Evolutionary conservation across 202 grass and related monocot species (phyloP).

Genomic region (Eragrostis tef): DNA sequence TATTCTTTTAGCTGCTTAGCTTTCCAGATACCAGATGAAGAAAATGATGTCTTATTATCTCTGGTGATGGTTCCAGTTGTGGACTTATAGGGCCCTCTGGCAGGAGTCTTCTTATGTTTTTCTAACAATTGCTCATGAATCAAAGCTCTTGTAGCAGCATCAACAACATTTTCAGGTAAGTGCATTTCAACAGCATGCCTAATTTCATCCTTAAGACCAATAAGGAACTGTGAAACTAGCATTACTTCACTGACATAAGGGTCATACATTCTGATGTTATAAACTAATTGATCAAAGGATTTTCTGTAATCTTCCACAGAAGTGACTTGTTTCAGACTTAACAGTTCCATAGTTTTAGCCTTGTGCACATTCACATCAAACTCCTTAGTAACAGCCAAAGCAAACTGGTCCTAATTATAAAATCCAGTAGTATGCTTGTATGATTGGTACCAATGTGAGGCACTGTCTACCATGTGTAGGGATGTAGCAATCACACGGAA

Average conservation of each 20-base stretch:
- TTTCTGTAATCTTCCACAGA: neutral
- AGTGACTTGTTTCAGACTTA: neutral
- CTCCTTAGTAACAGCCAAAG: neutral
- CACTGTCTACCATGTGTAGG: neutral
- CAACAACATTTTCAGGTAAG: accelerated
- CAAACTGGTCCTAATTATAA: neutral
- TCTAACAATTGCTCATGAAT: neutral
- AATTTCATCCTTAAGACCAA: neutral
- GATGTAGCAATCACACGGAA: neutral
- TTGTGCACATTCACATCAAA: neutral
- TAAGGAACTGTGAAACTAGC: neutral
- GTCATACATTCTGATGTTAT: neutral
- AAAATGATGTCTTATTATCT: too few species aligned
- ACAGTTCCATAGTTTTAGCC: neutral
- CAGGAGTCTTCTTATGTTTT: too few species aligned
- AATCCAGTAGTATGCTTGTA: too few species aligned
- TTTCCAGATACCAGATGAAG: neutral
- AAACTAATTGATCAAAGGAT: neutral
- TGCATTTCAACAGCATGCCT: neutral
- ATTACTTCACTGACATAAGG: neutral
- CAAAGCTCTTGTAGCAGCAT: neutral
- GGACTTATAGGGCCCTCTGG: too few species aligned
- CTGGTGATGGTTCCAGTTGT: too few species aligned
- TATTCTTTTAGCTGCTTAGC: neutral
- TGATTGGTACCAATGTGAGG: neutral